Evolutionary conservation across 768 basidiomycete species (phyloP).

Genomic region (Tylopilus plumbeoviolaceoides): DNA sequence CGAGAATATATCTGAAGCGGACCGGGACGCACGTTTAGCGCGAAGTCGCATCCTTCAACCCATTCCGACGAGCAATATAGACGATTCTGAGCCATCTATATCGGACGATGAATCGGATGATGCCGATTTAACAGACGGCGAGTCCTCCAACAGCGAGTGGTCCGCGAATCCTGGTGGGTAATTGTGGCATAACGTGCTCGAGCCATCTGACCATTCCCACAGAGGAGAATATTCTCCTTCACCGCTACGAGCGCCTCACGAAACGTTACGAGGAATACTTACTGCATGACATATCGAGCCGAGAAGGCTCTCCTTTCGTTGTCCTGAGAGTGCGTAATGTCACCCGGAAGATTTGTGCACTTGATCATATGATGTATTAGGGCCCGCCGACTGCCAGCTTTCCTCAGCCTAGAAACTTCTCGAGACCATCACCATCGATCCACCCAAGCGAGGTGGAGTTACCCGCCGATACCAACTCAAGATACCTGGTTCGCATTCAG

Average conservation of each 20-base stretch:
- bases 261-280: conserved; percentile 43
- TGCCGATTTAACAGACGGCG: conserved; percentile 58
- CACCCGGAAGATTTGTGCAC: neutral
- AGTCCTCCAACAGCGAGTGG: conserved; percentile 34
- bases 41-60: conserved; percentile 51
- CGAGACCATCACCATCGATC: conserved; percentile 1
- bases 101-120: conserved; percentile 80
- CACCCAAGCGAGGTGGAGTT: conserved; percentile 4
- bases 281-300: conserved; percentile 35
- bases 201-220: conserved; percentile 9
- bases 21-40: conserved; percentile 71
- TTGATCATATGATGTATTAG: conserved; percentile 7
- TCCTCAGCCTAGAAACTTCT: conserved; percentile 1
- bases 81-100: conserved; percentile 48
- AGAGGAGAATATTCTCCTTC: conserved; percentile 31
- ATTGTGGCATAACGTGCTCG: neutral
- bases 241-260: conserved; percentile 46
- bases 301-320: conserved; percentile 47
- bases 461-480: neutral
- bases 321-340: conserved; percentile 37
- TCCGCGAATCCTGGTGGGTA: conserved; percentile 38
- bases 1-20: conserved; percentile 57
- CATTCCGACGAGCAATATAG: conserved; percentile 8
- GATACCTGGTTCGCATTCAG: conserved; percentile 35
- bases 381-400: conserved; percentile 7